A percentile compares a stretch with the other conserved stretches of the same genome.
Conservation (phyloP, 2,329 filamentous ascomycete species). For the Claviceps maximensis region DNA sequence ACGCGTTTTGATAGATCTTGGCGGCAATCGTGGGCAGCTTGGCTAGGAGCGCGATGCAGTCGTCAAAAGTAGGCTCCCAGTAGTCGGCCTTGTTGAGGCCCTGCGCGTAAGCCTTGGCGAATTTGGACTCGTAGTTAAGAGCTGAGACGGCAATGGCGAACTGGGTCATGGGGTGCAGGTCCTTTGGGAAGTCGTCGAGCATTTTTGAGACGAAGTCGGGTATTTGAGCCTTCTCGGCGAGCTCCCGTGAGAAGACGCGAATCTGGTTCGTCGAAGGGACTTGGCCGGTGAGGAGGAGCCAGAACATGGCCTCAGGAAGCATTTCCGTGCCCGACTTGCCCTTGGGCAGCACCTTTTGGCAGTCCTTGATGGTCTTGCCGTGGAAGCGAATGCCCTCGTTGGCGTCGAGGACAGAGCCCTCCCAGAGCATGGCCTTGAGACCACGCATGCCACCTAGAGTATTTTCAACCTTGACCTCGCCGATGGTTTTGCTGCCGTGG, state of each 20-base stretch:
- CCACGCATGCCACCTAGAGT: slow-evolving; percentile 94
- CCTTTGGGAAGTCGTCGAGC: slow-evolving; percentile 77
- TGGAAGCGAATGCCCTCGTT: slow-evolving; percentile 98
- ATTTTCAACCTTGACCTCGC: slow-evolving; percentile 88
- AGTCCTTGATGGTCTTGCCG: slow-evolving; percentile 95
- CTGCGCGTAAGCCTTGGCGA: slow-evolving; percentile 83
- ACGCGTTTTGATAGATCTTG: slow-evolving; percentile 91
- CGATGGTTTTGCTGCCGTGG: slow-evolving; percentile 68
- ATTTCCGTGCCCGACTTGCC: slow-evolving; percentile 87
- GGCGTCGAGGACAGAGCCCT: slow-evolving; percentile 90
- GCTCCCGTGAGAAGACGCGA: slow-evolving; percentile 67
- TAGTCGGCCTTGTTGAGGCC: slow-evolving; percentile 92
- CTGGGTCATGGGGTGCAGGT: slow-evolving; percentile 97
- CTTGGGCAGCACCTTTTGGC: slow-evolving; percentile 86
- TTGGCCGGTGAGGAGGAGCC: slow-evolving; percentile 87
- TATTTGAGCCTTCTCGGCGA: slow-evolving; percentile 74
- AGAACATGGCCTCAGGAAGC: slow-evolving; percentile 99
- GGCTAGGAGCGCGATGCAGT: slow-evolving; percentile 82
- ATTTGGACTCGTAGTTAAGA: slow-evolving; percentile 88
- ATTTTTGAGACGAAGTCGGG: slow-evolving; percentile 76
- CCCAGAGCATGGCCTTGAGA: slow-evolving; percentile 97
- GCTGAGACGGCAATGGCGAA: slow-evolving; percentile 90
- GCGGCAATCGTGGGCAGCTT: slow-evolving; percentile 95
- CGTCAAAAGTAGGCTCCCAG: slow-evolving; percentile 97
- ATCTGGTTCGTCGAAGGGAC: slow-evolving; percentile 76